Conservation (phyloP, 441 rosid species). For the Oxalis stricta region DNA sequence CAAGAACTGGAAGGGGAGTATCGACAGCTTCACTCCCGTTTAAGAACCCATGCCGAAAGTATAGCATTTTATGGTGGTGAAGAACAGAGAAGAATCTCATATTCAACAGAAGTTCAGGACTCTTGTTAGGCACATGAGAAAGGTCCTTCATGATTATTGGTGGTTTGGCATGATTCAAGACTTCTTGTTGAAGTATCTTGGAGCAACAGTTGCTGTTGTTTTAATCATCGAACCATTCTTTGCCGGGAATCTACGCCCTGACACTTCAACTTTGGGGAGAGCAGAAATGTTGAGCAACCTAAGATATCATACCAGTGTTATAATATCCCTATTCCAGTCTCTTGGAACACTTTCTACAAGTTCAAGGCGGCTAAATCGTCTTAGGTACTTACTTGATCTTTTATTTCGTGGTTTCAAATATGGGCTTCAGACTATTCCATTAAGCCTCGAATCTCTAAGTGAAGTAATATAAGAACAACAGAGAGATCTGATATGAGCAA, state of each 20-base stretch:
- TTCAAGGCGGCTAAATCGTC: slow-evolving; percentile 86
- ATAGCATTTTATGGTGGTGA: slow-evolving; percentile 99
- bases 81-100: slow-evolving; percentile 79
- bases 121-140: slow-evolving; percentile 61
- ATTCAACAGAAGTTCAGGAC: slow-evolving; percentile 77
- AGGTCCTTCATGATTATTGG: slow-evolving; percentile 91
- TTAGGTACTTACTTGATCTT: slow-evolving; percentile 54
- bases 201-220: slow-evolving; percentile 93
- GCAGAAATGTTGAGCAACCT: slow-evolving; percentile 97
- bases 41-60: slow-evolving; percentile 98
- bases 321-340: slow-evolving; percentile 85
- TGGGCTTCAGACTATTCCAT: too few species aligned
- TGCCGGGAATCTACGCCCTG: slow-evolving; percentile 84
- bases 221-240: slow-evolving; percentile 97
- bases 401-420: background rate
- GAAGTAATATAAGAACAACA: background rate
- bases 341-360: slow-evolving; percentile 93
- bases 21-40: slow-evolving; percentile 87
- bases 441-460: background rate
- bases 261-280: slow-evolving; percentile 83
- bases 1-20: slow-evolving; percentile 99
- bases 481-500: background rate
- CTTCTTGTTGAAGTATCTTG: slow-evolving; percentile 92
- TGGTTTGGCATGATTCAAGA: slow-evolving; percentile 99
- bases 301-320: slow-evolving; percentile 98